Percentiles rank a stretch among this genome's conserved stretches.
phyloP scores from a whole-genome alignment of 768 basidiomycete species.

The Suillus weaverae region DNA sequence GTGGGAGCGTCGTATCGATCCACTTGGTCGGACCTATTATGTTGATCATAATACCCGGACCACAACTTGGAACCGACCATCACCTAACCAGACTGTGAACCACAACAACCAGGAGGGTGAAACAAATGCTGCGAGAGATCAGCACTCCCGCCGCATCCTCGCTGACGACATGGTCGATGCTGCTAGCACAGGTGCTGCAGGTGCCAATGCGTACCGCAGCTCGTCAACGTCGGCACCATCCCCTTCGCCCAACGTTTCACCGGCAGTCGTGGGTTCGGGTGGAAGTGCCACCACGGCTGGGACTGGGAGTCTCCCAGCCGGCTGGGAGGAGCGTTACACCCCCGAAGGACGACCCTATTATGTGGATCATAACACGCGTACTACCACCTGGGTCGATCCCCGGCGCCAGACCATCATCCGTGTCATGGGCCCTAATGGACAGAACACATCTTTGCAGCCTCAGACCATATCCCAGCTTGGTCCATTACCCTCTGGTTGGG shows the following conservation, averaged over 20 bases:
- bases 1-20: slow-evolving; percentile 98
- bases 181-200: slow-evolving; percentile 43
- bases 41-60: slow-evolving; percentile 98
- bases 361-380: slow-evolving; percentile 98
- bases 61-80: slow-evolving; percentile 97
- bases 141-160: slow-evolving; percentile 80
- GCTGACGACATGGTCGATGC: slow-evolving; percentile 86
- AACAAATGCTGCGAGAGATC: slow-evolving; percentile 83
- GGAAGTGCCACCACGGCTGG: slow-evolving; percentile 66
- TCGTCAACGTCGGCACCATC: slow-evolving; percentile 33
- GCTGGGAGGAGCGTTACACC: slow-evolving; percentile 99
- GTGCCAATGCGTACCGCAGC: slow-evolving; percentile 44
- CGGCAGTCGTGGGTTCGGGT: slow-evolving; percentile 51
- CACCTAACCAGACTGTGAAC: slow-evolving; percentile 73
- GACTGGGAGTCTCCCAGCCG: slow-evolving; percentile 85
- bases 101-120: slow-evolving; percentile 68
- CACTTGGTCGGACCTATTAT: slow-evolving; percentile 94
- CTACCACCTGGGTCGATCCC: slow-evolving; percentile 99
- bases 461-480: slow-evolving; percentile 97
- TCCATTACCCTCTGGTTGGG: slow-evolving; percentile 97
- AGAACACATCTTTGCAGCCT: slow-evolving; percentile 84
- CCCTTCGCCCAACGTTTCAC: slow-evolving; percentile 34
- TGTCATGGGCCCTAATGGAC: slow-evolving; percentile 93
- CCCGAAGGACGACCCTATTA: slow-evolving; percentile 98
- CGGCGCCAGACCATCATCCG: slow-evolving; percentile 95